A percentile compares a stretch with the other conserved stretches of the same genome.
Conservation (phyloP, 2,329 filamentous ascomycete species). For the Penicillium sp. region DNA sequence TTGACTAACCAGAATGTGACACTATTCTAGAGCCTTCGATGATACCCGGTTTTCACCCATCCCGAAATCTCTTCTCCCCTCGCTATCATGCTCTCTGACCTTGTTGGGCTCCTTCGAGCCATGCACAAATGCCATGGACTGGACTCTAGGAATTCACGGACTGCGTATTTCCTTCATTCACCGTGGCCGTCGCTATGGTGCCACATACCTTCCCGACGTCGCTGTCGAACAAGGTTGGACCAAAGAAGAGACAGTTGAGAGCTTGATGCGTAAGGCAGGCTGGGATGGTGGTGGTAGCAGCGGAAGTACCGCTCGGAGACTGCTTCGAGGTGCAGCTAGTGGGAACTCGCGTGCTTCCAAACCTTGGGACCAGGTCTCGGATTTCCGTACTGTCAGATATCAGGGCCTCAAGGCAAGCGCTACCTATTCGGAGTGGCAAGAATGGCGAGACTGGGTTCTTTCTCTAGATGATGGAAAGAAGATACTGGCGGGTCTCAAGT, state of each 20-base stretch:
- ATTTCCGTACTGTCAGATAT: slow-evolving; percentile 77
- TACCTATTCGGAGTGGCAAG: slow-evolving; percentile 70
- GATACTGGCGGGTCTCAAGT: slow-evolving; percentile 18
- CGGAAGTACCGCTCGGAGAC: slow-evolving; percentile 36
- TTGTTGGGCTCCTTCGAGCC: slow-evolving; percentile 84
- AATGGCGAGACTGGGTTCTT: slow-evolving; percentile 72
- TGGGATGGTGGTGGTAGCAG: slow-evolving; percentile 66
- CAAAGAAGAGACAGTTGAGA: slow-evolving; percentile 85
- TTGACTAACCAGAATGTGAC: slow-evolving; percentile 1
- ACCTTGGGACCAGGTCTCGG: slow-evolving; percentile 71
- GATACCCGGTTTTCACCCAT: slow-evolving; percentile 63
- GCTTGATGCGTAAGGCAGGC: slow-evolving; percentile 90
- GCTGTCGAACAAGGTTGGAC: slow-evolving; percentile 91
- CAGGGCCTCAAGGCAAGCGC: slow-evolving; percentile 77
- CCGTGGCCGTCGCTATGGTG: slow-evolving; percentile 69
- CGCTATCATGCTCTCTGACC: slow-evolving; percentile 64
- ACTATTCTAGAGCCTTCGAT: slow-evolving; percentile 56
- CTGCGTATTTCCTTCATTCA: slow-evolving; percentile 82
- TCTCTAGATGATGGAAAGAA: slow-evolving; percentile 32
- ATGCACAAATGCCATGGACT: slow-evolving; percentile 71
- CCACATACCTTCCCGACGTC: slow-evolving; percentile 91
- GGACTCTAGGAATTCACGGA: slow-evolving; percentile 83
- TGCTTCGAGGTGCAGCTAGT: slow-evolving; percentile 42
- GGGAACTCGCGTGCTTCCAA: slow-evolving; percentile 19
- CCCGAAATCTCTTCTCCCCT: slow-evolving; percentile 47